Conservation (phyloP, 2,329 filamentous ascomycete species). For the Fusarium sp. region DNA sequence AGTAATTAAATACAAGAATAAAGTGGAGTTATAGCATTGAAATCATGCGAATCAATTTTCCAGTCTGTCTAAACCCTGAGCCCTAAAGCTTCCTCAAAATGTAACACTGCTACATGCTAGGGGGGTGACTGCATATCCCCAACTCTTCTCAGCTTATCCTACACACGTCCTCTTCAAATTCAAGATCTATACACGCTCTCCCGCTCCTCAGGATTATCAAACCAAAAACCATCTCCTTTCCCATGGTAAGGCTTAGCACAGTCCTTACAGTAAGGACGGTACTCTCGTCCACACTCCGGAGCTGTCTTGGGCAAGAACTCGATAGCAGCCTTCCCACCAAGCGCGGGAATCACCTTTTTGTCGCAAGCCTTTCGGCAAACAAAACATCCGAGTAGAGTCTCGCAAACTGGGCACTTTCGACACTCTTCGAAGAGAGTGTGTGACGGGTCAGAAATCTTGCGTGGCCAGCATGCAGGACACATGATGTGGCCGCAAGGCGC, state of each 20-base stretch:
- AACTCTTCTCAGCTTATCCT: no score
- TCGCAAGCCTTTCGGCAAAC: not conserved
- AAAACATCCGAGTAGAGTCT: not conserved
- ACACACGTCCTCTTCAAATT: no score
- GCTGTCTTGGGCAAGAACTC: not conserved
- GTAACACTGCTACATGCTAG: no score
- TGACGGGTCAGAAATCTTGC: not conserved
- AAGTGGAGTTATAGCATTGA: no score
- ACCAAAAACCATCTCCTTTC: not conserved
- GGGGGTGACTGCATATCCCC: no score
- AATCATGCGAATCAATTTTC: no score
- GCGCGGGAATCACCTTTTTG: not conserved
- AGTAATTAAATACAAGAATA: no score
- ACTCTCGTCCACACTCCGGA: not conserved
- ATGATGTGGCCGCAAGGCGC: conserved; percentile 9
- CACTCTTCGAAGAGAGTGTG: not conserved
- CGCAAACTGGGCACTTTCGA: not conserved
- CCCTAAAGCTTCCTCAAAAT: no score
- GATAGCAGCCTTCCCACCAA: not conserved
- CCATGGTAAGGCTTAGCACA: not conserved
- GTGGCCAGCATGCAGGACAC: conserved; percentile 7
- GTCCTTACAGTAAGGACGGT: not conserved
- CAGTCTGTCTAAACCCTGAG: no score
- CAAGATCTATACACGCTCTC: no score
- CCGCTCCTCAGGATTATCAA: no score